Percentiles rank a stretch among this genome's conserved stretches.
Conservation (phyloP, 2,329 filamentous ascomycete species). For the Aspergillus intermedius region DNA sequence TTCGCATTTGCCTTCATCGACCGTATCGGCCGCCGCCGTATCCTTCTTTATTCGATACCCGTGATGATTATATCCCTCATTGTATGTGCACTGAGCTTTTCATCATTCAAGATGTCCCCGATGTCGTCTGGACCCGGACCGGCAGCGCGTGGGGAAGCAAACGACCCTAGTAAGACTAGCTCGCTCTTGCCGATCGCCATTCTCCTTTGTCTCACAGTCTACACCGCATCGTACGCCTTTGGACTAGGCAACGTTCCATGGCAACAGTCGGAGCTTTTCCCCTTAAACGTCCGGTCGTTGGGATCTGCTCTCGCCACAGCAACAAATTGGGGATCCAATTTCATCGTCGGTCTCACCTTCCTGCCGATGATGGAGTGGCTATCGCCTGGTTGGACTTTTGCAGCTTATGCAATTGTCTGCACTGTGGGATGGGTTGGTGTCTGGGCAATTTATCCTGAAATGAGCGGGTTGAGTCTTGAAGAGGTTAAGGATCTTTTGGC, state of each 20-base stretch:
- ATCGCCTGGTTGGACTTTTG: constrained; percentile 70
- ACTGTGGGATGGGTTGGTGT: constrained; percentile 58
- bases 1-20: constrained; percentile 71
- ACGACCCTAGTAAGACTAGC: constrained; percentile 14
- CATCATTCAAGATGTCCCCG: constrained; percentile 48
- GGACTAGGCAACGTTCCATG: constrained; percentile 90
- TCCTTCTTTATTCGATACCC: constrained; percentile 75
- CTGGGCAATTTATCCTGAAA: constrained; percentile 78
- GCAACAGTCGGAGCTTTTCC: constrained; percentile 93
- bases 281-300: constrained; percentile 56
- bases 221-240: constrained; percentile 78
- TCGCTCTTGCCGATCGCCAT: constrained; percentile 48
- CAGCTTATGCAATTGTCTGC: constrained; percentile 69
- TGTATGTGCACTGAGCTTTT: constrained; percentile 66
- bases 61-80: constrained; percentile 72
- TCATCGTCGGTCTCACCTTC: constrained; percentile 78
- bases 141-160: constrained; percentile 8
- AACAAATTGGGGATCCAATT: constrained; percentile 85
- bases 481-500: constrained; percentile 67
- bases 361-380: constrained; percentile 76
- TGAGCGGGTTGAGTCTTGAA: constrained; percentile 72
- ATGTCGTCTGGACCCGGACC: constrained; percentile 15
- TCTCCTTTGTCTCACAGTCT: constrained; percentile 69
- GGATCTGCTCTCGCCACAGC: constrained; percentile 59
- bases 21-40: constrained; percentile 67